phyloP scores from a whole-genome alignment of 441 rosid genomes.

The Viola pubescens region DNA sequence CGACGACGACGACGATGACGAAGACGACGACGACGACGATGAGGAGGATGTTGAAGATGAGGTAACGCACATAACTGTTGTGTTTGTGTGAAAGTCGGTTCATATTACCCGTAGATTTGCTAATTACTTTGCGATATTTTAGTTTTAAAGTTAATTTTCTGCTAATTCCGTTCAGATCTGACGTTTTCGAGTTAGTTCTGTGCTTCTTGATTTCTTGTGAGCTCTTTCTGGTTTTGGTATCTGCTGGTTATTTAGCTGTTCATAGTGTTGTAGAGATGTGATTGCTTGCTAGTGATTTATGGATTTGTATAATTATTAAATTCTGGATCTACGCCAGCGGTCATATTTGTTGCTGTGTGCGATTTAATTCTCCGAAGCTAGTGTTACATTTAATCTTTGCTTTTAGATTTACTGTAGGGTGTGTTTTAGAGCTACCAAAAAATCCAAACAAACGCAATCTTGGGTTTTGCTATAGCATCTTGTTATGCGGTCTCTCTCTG shows the following conservation, averaged over 20 bases:
- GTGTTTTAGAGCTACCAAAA: too few species aligned
- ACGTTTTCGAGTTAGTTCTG: not conserved
- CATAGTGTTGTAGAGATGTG: too few species aligned
- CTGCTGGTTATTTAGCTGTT: not conserved
- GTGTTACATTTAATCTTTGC: too few species aligned
- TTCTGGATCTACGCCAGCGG: not conserved
- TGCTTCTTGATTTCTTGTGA: too few species aligned
- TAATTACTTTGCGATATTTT: not conserved
- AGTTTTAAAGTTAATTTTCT: not conserved
- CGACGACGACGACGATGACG: conserved; percentile 32
- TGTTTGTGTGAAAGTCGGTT: too few species aligned
- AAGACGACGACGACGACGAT: conserved; percentile 30
- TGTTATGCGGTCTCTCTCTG: too few species aligned
- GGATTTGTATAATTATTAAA: not conserved
- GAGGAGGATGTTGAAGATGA: conserved; percentile 43
- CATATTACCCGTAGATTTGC: too few species aligned
- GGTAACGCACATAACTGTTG: conserved; percentile 15
- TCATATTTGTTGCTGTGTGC: not conserved
- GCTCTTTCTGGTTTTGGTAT: not conserved
- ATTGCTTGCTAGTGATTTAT: too few species aligned
- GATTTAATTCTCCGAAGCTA: too few species aligned
- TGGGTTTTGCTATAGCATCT: too few species aligned
- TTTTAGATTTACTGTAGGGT: too few species aligned
- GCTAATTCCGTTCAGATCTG: conserved; percentile 11
- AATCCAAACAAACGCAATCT: too few species aligned